Base-by-base conservation (phyloP, 345 rosid species). In the Nephelium lappaceum region DNA sequence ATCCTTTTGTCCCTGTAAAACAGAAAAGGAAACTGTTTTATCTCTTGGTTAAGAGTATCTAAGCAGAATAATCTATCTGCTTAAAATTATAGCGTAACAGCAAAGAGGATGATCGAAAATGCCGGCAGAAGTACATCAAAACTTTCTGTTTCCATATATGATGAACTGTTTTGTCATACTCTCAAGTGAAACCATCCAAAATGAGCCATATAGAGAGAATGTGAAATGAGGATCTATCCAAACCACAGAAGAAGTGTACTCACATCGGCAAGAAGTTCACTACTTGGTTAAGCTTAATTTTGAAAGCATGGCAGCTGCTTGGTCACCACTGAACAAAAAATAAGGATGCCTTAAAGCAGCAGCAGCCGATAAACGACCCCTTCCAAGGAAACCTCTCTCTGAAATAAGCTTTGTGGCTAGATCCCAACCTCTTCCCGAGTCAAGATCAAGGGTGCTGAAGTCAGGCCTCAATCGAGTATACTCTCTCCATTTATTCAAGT, bases 361-460 rank as follows among this genome's bases (percentile, higher is more conserved):
- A 16, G 97, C 86, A 5, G 99, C 99, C 0, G 99, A 93, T 83
- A 93, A 88, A 78, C 99, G 97, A 31, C 99, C 94, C 71, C 93
- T 90, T 74, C 94, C 71, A 78, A 93, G 86, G 77, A 80, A 86
- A 21, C 97, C 93, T 86, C 98, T 87, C 83, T 95, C 90, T 5
- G 98, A 92, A 47, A 93, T 84, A 45, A 95, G 89, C 83, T 90
- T 93, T 3, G 91, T 91, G 67, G 97, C 98, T 43, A 93, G 87
- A 80, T 95, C 96, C 99, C 99, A 93, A n/a, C 98, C 99, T 86
- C 95, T 92, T 49, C 94, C 98, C 0, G 94, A 91, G 75, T 95
- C 99, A 3, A 95, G 92, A 77, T 93, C 99, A 36, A 93, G 95
- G 71, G 92, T 84, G 51, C 84, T 91, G 21, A 95, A 84, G 84